A percentile compares a stretch with the other conserved stretches of the same genome.
These are phyloP conservation scores for Paecilomyces sp. DNA, from an alignment of 2,329 filamentous ascomycete species.

Conservation along the genomic window DNA sequence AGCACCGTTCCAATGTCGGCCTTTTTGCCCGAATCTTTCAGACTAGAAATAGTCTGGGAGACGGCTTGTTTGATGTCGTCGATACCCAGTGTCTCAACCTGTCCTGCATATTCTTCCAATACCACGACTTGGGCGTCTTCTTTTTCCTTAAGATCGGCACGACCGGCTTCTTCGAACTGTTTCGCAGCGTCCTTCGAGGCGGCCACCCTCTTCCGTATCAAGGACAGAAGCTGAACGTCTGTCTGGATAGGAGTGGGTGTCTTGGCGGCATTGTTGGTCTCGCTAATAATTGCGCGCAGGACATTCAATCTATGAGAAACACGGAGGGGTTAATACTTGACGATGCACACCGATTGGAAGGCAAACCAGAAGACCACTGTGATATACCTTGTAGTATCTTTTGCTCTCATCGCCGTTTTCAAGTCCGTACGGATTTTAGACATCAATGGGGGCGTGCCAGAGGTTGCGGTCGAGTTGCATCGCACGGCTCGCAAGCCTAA, in stretches of 20 bases:
- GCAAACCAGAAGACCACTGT: neutral
- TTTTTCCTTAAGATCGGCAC: constrained; percentile 38
- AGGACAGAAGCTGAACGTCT: constrained; percentile 38
- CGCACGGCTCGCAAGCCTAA: constrained; percentile 23
- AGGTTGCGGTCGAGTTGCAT: constrained; percentile 32
- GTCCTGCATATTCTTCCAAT: constrained; percentile 37
- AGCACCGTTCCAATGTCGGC: constrained; percentile 31
- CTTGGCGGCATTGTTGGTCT: constrained; percentile 44
- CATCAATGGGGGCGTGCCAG: constrained; percentile 35
- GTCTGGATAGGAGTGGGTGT: constrained; percentile 38
- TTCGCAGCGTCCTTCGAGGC: constrained; percentile 31
- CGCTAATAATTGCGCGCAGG: constrained; percentile 42
- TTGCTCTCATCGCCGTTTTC: constrained; percentile 44
- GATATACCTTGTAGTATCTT: constrained; percentile 37
- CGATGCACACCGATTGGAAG: neutral
- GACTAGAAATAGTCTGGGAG: constrained; percentile 22
- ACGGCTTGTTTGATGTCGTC: constrained; percentile 36
- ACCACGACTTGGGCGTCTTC: constrained; percentile 38
- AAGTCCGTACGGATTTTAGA: constrained; percentile 38
- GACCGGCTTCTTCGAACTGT: constrained; percentile 33
- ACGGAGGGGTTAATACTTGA: neutral
- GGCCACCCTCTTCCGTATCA: constrained; percentile 38
- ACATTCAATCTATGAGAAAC: constrained; percentile 35
- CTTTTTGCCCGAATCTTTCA: constrained; percentile 30
- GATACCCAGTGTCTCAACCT: constrained; percentile 33